phyloP scores from a whole-genome alignment of 78 protist genomes.

The Cyanophora paradoxa region DNA sequence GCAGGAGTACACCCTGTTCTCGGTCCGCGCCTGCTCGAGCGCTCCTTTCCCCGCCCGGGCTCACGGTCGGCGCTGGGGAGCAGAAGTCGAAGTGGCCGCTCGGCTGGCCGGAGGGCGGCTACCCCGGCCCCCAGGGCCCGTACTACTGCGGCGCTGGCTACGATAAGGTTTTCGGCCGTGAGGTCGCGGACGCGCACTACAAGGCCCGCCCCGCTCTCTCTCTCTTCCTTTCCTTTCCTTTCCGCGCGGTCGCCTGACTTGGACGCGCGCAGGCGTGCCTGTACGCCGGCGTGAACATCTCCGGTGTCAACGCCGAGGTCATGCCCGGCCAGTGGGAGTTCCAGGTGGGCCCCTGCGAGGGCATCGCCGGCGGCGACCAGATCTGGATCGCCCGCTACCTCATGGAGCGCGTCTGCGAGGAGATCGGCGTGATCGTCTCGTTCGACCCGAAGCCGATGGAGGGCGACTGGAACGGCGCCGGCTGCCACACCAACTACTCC shows the following conservation, averaged over 20 bases:
- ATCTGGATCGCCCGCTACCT: constrained; percentile 42
- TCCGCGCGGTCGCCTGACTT: too few species aligned
- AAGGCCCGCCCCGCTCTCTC: constrained; percentile 31
- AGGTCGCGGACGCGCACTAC: constrained; percentile 68
- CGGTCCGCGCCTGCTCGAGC: constrained; percentile 1
- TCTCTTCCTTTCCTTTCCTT: too few species aligned
- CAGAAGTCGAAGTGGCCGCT: too few species aligned
- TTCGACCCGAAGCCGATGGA: constrained; percentile 82
- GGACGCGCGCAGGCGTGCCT: constrained; percentile 70
- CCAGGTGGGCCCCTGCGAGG: constrained; percentile 82
- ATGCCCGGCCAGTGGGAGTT: constrained; percentile 88
- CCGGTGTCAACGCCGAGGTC: constrained; percentile 84
- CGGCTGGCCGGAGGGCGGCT: constrained; percentile 62
- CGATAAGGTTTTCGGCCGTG: constrained; percentile 61
- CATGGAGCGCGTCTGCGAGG: constrained; percentile 61
- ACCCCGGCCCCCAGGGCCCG: constrained; percentile 83
- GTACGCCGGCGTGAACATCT: constrained; percentile 66
- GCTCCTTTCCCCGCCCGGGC: too few species aligned
- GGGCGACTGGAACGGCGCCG: constrained; percentile 90
- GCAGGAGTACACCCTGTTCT: constrained; percentile 72
- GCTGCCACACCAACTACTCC: constrained; percentile 86
- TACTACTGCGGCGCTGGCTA: constrained; percentile 82
- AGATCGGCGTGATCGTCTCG: constrained; percentile 38
- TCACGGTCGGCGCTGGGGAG: too few species aligned
- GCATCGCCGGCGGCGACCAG: constrained; percentile 73